Conservation (phyloP, 1,284 basidiomycete species). For the Pseudozyma sp. region DNA sequence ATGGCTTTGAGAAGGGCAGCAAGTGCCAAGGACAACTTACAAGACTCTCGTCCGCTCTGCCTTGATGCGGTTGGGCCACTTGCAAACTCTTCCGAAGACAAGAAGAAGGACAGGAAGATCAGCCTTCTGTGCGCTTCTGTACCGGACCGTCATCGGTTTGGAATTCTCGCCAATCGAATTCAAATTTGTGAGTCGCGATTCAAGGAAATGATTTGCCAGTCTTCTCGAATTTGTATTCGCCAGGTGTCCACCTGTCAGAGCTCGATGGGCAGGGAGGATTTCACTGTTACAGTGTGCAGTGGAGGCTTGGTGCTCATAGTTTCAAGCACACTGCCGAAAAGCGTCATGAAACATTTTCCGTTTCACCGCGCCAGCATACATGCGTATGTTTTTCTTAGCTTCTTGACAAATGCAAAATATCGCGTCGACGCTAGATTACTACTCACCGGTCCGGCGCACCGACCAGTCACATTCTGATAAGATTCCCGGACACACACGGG, state of each 20-base stretch:
- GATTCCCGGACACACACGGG: slow-evolving; percentile 12
- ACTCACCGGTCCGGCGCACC: slow-evolving; percentile 18
- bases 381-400: no score
- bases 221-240: slow-evolving; percentile 2
- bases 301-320: no score
- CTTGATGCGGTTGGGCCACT: slow-evolving; percentile 12
- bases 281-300: background rate
- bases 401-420: background rate
- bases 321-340: no score
- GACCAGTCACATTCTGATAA: background rate
- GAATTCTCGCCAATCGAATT: background rate
- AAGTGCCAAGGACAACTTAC: background rate
- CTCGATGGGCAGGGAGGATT: background rate
- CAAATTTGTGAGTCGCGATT: slow-evolving; percentile 2
- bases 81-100: background rate
- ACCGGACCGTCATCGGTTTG: slow-evolving; percentile 28
- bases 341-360: no score
- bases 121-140: slow-evolving; percentile 2
- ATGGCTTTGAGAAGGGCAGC: background rate
- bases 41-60: background rate
- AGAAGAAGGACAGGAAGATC: background rate
- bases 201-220: background rate
- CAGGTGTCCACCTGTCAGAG: background rate
- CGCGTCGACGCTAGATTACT: background rate
- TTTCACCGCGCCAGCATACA: no score